Evolutionary conservation across 2,329 filamentous ascomycete genomes (phyloP), one percentile per base, ranked within the genome.

Genomic region (Colletotrichum camelliae): DNA sequence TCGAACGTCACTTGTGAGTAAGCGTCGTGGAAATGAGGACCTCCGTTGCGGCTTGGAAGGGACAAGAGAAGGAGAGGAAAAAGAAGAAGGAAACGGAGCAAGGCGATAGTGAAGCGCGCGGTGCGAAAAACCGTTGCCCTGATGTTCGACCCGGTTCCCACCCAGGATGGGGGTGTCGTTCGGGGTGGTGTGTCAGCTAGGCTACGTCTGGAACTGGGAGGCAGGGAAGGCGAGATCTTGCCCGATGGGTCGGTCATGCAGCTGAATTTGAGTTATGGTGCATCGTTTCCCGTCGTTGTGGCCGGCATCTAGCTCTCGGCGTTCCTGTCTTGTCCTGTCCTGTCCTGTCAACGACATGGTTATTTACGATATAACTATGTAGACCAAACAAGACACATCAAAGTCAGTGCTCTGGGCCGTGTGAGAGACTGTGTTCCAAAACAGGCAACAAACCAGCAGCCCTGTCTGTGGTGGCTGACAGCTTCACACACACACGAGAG

Each of bases 251-350:
- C 24, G 74, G 57, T 58, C 70, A 68, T 75, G 73, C 43, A 65
- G 74, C 71, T 74, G 70, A 55, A 76, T 76, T 74, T 76, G 74
- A 76, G 74, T 76, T 76, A 35, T 61, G 5, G 70, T 74, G 70
- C 74, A 69, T 74, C 35, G 15, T 68, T 13, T 31, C 24, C n/a
- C 15, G n/a, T 76, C 64, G 64, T 69, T 31, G 48, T 65, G 57
- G 58, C 35, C n/a, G 70, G 43, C 66, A 31, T 67, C 48, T 29
- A 18, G 16, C 8, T 52, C 43, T 29, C 24, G 16, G 35, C 18
- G 48, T 27, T 12, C 15, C 55, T 10, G 16, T 70, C 21, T 24
- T 24, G 35, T 21, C 31, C 39, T 39, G 16, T 10, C n/a, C 52
- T 8, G 27, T 70, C 21, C 31, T 24, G 37, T 18, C 33, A 35